phyloP scores from a whole-genome alignment of 2,329 filamentous ascomycete genomes.

The Madurella fahalii region DNA sequence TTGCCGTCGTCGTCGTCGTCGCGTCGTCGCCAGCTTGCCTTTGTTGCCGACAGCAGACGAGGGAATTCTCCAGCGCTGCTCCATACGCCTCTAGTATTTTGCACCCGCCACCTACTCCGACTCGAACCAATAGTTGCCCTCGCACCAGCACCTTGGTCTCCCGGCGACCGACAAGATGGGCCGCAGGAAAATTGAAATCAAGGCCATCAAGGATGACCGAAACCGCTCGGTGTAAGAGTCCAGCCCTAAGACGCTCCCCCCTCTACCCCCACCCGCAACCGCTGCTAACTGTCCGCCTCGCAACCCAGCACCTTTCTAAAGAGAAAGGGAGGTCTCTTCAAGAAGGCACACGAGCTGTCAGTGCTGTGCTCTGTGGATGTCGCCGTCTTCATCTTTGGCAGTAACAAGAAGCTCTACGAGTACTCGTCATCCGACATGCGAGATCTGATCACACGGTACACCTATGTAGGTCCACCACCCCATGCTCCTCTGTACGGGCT shows the following conservation, averaged over 20 bases:
- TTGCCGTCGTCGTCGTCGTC: background rate
- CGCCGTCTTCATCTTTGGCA: constrained; percentile 96
- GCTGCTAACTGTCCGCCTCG: constrained; percentile 20
- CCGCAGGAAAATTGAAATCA: constrained; percentile 99
- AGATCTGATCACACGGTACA: constrained; percentile 81
- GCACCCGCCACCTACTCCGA: constrained; percentile 1
- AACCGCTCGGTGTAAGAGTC: constrained; percentile 88
- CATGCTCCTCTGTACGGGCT: constrained; percentile 4
- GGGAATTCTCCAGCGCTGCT: constrained; percentile 4
- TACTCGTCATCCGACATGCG: constrained; percentile 94
- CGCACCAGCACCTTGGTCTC: background rate
- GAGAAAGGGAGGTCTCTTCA: constrained; percentile 97
- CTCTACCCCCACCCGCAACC: too few relatives aligned
- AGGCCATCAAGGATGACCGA: constrained; percentile 97
- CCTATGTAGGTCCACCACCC: constrained; percentile 66
- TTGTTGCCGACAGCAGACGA: constrained; percentile 5
- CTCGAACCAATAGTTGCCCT: constrained; percentile 5
- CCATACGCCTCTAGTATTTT: background rate
- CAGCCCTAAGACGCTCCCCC: background rate
- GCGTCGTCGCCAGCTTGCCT: constrained; percentile 5
- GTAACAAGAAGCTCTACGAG: constrained; percentile 98
- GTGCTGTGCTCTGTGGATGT: constrained; percentile 98
- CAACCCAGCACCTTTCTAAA: constrained; percentile 83
- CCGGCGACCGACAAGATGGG: constrained; percentile 61
- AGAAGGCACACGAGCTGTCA: constrained; percentile 97